A percentile compares a stretch with the other conserved stretches of the same genome.
These are phyloP conservation scores for Geotrichum candidum DNA, from an alignment of 1,139 yeast species.

Conservation along the genomic window DNA sequence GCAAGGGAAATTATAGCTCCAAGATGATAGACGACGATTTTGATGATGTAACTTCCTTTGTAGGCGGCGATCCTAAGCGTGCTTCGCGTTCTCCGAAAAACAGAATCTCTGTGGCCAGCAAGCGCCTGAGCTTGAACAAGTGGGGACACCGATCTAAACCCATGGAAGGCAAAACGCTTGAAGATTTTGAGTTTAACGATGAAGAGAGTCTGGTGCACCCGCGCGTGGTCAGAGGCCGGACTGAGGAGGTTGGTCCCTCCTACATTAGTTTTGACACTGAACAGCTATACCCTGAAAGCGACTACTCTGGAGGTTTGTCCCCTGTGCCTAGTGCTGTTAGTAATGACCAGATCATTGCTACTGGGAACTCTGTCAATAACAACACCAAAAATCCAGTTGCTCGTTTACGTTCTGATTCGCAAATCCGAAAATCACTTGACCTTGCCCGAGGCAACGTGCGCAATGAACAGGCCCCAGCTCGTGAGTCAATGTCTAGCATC, in stretches of 20 bases:
- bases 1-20: neutral
- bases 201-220: slow-evolving; percentile 5
- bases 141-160: neutral
- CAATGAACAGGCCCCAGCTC: slow-evolving; percentile 28
- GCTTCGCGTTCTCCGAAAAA: neutral
- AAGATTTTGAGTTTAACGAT: slow-evolving; percentile 8
- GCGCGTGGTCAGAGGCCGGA: neutral
- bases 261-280: slow-evolving; percentile 8
- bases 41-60: neutral
- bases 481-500: slow-evolving; percentile 26
- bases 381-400: neutral
- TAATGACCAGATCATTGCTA: neutral
- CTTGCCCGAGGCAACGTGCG: slow-evolving; percentile 22
- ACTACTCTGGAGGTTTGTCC: neutral
- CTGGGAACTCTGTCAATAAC: neutral
- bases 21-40: neutral
- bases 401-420: neutral
- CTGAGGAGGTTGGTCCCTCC: neutral
- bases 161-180: slow-evolving; percentile 6
- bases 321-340: neutral
- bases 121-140: neutral
- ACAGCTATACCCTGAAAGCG: slow-evolving; percentile 5
- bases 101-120: neutral
- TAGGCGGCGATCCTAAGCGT: neutral
- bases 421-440: slow-evolving; percentile 19